Evolutionary conservation across 2,329 filamentous ascomycete species (phyloP), one percentile per base, ranked within the genome.

Genomic region (Fusarium pseudoanthophilum): DNA sequence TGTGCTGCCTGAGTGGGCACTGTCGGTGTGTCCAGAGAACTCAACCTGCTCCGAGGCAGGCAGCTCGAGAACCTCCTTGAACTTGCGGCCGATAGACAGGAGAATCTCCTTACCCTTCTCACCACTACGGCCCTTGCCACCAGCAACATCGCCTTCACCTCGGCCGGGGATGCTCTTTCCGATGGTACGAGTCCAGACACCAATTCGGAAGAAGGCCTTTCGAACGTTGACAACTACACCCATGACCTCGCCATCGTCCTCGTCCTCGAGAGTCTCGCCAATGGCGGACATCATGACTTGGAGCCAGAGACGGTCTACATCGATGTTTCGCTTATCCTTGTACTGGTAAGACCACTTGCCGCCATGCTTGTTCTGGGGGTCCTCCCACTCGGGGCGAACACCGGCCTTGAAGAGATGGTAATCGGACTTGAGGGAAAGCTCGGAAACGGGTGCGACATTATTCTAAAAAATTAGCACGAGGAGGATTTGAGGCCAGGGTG

Each of bases 341-440:
- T 97, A 98, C 80, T 94, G 92, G 86, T 97, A 98, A 32, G 95
- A 95, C 96, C 96, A 99, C 86, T 98, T 98, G 85, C 96, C 96
- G 78, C 96, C 96, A 83, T 98, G 95, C 90, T 98, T 99, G 88
- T 99, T 99, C 87, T 98, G 95, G 32, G 91, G 88, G 82, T 99
- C 96, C 85, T 99, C 96, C 96, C 96, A 99, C 85, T 99, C 97
- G 40, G 96, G 96, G 74, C 96, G 94, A 72, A 99, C 94, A 75
- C 95, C 95, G 79, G 92, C 92, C 88, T 99, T 99, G 92, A 99
- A 99, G 49, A 99, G 93, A 82, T 99, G 97, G 86, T 99, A 99
- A 84, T 99, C 96, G 81, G 96, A 97, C 88, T 99, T 99, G 81
- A 97, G 91, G 49, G 95, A 94, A 48, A 99, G 92, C 79, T 98